These are phyloP conservation scores for Fonsecaea pedrosoi DNA, from an alignment of 2,329 filamentous ascomycete species.

Conservation along the genomic window DNA sequence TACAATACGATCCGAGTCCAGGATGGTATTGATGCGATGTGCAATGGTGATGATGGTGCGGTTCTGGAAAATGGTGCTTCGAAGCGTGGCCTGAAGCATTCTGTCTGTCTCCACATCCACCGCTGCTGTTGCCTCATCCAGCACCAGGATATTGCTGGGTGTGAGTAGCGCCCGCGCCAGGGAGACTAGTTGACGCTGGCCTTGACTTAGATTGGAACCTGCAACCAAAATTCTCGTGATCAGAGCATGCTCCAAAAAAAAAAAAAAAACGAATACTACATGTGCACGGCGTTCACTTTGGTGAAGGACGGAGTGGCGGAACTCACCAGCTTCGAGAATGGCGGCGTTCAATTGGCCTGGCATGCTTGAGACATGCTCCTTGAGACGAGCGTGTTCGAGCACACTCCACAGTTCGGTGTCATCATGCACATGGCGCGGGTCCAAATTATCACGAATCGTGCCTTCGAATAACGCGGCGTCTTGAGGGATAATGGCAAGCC, in stretches of 20 bases:
- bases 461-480: conserved; percentile 96
- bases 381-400: conserved; percentile 89
- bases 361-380: conserved; percentile 87
- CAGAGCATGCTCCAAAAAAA: conserved; percentile 21
- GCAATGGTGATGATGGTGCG: conserved; percentile 98
- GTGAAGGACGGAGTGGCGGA: conserved; percentile 39
- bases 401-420: conserved; percentile 98
- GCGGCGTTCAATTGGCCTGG: conserved; percentile 86
- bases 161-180: conserved; percentile 92
- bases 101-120: conserved; percentile 73
- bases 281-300: background rate
- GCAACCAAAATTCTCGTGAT: conserved; percentile 29
- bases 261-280: conserved; percentile 20
- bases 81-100: conserved; percentile 68
- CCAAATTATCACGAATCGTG: conserved; percentile 90
- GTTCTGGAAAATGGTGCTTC: conserved; percentile 77
- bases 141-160: conserved; percentile 93
- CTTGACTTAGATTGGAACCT: conserved; percentile 95
- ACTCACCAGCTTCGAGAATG: conserved; percentile 91
- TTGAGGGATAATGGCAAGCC: conserved; percentile 95
- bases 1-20: conserved; percentile 86
- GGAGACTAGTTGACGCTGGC: conserved; percentile 92
- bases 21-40: conserved; percentile 96
- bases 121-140: conserved; percentile 93
- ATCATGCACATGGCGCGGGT: conserved; percentile 92